These are phyloP conservation scores for Begonia fuchsioides DNA, from an alignment of 306 rosid genomes.

Conservation along the genomic window DNA sequence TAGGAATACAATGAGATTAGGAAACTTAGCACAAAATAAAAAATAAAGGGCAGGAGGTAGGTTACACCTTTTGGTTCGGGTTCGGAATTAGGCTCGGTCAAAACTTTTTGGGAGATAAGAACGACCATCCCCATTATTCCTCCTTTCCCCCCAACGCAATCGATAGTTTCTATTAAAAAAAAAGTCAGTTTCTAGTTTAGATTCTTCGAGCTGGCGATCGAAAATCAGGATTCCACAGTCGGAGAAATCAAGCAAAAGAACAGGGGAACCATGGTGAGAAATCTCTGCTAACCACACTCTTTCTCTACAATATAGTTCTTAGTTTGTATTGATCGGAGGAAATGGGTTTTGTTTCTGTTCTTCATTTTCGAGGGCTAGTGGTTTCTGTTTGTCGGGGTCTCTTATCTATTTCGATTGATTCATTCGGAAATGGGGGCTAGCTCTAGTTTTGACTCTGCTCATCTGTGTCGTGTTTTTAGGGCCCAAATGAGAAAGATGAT, in stretches of 20 bases:
- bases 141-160: constrained; percentile 27
- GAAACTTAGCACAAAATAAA: too few species aligned
- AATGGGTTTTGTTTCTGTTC: too few species aligned
- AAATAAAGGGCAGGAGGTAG: constrained; percentile 62
- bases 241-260: constrained; percentile 85
- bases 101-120: constrained; percentile 88
- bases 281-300: too few species aligned
- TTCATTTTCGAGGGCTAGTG: constrained; percentile 1
- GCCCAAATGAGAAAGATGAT: constrained; percentile 70
- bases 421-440: too few species aligned
- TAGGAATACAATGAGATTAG: too few species aligned
- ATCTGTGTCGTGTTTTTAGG: constrained; percentile 31
- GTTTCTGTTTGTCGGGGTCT: constrained; percentile 6
- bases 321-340: too few species aligned
- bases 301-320: too few species aligned
- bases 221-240: constrained; percentile 56
- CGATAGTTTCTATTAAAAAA: too few species aligned
- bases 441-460: neutral
- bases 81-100: constrained; percentile 14
- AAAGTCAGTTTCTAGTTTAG: neutral
- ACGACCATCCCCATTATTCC: constrained; percentile 36
- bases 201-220: constrained; percentile 66
- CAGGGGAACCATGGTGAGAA: constrained; percentile 69
- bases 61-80: constrained; percentile 36
- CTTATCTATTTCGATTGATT: neutral